Evolutionary conservation across 768 basidiomycete genomes (phyloP).

Genomic region (Dacryopinax spathularia): DNA sequence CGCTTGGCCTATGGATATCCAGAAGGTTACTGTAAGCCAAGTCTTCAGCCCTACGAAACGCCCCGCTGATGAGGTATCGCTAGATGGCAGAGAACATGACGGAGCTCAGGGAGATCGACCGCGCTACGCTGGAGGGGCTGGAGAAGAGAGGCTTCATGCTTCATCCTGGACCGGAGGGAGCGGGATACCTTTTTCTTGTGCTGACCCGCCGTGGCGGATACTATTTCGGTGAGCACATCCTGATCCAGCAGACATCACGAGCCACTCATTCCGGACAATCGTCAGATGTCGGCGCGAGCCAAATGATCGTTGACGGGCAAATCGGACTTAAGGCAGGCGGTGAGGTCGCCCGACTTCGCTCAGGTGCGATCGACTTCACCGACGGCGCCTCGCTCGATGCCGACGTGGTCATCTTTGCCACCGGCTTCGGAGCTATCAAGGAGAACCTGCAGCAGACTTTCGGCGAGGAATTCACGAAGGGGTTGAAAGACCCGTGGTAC

Average conservation of each 20-base stretch:
- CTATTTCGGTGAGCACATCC: conserved; percentile 40
- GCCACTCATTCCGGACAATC: neutral
- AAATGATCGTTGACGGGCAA: neutral
- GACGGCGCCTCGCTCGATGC: conserved; percentile 35
- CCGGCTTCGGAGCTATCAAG: conserved; percentile 37
- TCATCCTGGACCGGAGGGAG: conserved; percentile 36
- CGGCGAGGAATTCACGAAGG: conserved; percentile 32
- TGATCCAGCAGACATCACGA: neutral
- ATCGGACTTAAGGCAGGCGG: neutral
- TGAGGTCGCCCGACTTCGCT: conserved; percentile 22
- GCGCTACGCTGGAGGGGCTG: conserved; percentile 42
- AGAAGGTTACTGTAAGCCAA: neutral
- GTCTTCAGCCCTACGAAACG: too few relatives aligned
- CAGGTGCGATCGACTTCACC: conserved; percentile 34
- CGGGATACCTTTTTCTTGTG: conserved; percentile 38
- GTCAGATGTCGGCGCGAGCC: neutral
- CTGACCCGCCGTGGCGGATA: conserved; percentile 45
- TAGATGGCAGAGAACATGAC: conserved; percentile 31
- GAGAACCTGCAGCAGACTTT: conserved; percentile 32
- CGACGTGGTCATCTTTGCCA: conserved; percentile 47
- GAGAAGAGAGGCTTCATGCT: conserved; percentile 43
- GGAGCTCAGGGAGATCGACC: conserved; percentile 28
- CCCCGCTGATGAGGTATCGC: too few relatives aligned
- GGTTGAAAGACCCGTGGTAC: conserved; percentile 47
- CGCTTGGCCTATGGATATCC: neutral